Conservation (phyloP, 2,329 filamentous ascomycete species). For the Diaporthe sp. region DNA sequence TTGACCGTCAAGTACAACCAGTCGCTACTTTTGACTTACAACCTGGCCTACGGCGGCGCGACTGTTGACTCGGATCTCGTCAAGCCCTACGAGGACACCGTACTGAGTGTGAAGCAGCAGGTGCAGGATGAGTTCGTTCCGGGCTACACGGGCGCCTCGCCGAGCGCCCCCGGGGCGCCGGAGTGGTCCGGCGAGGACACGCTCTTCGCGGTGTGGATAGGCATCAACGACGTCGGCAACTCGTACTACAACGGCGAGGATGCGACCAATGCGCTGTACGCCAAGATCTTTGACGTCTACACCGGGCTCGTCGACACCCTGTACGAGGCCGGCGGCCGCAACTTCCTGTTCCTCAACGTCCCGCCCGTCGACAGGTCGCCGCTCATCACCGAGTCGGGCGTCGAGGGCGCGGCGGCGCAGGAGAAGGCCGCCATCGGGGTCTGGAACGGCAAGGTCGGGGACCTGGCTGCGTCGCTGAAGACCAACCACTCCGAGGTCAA, state of each 20-base stretch:
- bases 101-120: conserved; percentile 66
- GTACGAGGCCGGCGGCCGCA: conserved; percentile 65
- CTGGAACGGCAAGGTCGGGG: conserved; percentile 64
- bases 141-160: conserved; percentile 37
- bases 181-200: conserved; percentile 55
- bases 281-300: conserved; percentile 57
- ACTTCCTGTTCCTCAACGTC: conserved; percentile 71
- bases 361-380: conserved; percentile 70
- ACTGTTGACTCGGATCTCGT: conserved; percentile 67
- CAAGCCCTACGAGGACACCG: conserved; percentile 61
- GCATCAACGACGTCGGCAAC: conserved; percentile 69
- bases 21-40: conserved; percentile 63
- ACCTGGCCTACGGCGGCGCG: conserved; percentile 68
- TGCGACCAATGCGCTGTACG: conserved; percentile 52
- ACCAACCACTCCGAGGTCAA: conserved; percentile 54
- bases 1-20: conserved; percentile 62
- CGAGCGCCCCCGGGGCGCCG: conserved; percentile 54
- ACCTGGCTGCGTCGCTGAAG: conserved; percentile 55
- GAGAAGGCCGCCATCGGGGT: conserved; percentile 59
- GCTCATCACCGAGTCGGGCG: conserved; percentile 57
- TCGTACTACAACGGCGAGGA: conserved; percentile 54
- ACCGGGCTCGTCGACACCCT: conserved; percentile 57
- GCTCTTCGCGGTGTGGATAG: conserved; percentile 66
- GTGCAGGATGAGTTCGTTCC: conserved; percentile 59
- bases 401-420: conserved; percentile 51